Evolutionary conservation across 345 rosid genomes (phyloP).

Genomic region (Durio zibethinus): DNA sequence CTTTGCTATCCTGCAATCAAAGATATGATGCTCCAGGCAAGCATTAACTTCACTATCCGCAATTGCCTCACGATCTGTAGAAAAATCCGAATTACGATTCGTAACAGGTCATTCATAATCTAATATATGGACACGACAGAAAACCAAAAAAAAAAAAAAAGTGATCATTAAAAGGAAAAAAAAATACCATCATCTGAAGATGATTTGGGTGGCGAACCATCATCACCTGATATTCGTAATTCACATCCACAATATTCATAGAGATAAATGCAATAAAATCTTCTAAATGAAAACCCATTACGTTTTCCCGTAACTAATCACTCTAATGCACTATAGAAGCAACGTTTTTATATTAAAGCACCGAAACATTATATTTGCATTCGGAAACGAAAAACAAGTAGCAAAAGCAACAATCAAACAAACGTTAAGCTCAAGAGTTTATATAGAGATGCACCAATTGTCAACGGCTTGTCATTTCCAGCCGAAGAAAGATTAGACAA

Average conservation of each 20-base stretch:
- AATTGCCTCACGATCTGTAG: conserved; percentile 84
- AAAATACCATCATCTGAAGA: conserved; percentile 59
- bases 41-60: conserved; percentile 62
- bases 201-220: conserved; percentile 27
- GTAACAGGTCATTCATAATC: neutral
- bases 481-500: conserved; percentile 12
- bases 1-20: conserved; percentile 49
- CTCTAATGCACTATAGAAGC: neutral
- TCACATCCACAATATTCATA: neutral
- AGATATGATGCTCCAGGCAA: conserved; percentile 61
- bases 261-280: neutral
- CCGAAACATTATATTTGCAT: neutral
- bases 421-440: neutral
- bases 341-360: neutral
- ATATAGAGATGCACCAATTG: conserved; percentile 30
- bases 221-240: conserved; percentile 14
- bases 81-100: neutral
- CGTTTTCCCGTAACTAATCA: neutral
- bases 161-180: neutral
- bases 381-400: neutral
- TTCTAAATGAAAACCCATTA: neutral
- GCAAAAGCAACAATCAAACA: neutral
- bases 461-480: conserved; percentile 12
- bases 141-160: neutral
- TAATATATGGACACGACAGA: neutral